These are phyloP conservation scores for Sanguinoderma infundibulare DNA, from an alignment of 1,284 basidiomycete genomes.

Conservation along the genomic window DNA sequence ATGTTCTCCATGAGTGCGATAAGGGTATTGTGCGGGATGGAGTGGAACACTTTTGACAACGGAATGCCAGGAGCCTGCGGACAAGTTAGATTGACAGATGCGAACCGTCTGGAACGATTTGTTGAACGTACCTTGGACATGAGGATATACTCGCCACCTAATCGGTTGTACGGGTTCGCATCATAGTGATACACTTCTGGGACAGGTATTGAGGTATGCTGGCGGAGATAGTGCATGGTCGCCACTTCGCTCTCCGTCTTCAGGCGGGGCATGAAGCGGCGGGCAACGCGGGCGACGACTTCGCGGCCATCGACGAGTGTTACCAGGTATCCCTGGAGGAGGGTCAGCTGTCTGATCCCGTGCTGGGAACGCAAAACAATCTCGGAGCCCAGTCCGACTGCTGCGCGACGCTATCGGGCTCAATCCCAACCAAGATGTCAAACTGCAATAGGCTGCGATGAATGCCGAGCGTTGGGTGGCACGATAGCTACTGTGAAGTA, in stretches of 20 bases:
- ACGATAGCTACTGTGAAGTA: not conserved
- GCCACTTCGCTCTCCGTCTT: constrained; percentile 86
- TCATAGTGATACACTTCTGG: constrained; percentile 77
- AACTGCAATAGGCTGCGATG: not conserved
- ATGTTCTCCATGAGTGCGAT: constrained; percentile 68
- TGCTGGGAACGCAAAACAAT: not conserved
- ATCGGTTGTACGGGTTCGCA: constrained; percentile 78
- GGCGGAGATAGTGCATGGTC: constrained; percentile 75
- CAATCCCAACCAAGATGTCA: not conserved
- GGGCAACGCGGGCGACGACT: constrained; percentile 76
- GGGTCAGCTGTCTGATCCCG: constrained; percentile 9
- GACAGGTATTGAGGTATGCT: constrained; percentile 70
- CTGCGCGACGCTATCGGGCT: not conserved
- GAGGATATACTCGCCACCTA: constrained; percentile 82
- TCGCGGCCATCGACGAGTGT: constrained; percentile 64
- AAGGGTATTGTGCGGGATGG: constrained; percentile 63
- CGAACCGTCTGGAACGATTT: not conserved
- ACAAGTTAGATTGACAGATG: not conserved
- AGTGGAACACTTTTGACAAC: constrained; percentile 68
- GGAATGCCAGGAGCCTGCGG: constrained; percentile 71
- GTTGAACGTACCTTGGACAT: constrained; percentile 74
- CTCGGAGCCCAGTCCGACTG: not conserved
- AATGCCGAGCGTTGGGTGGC: not conserved
- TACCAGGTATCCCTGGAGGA: constrained; percentile 69
- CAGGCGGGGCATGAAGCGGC: constrained; percentile 79